These are phyloP conservation scores for Hebeloma cylindrosporum DNA, from an alignment of 768 basidiomycete genomes.

Conservation along the genomic window DNA sequence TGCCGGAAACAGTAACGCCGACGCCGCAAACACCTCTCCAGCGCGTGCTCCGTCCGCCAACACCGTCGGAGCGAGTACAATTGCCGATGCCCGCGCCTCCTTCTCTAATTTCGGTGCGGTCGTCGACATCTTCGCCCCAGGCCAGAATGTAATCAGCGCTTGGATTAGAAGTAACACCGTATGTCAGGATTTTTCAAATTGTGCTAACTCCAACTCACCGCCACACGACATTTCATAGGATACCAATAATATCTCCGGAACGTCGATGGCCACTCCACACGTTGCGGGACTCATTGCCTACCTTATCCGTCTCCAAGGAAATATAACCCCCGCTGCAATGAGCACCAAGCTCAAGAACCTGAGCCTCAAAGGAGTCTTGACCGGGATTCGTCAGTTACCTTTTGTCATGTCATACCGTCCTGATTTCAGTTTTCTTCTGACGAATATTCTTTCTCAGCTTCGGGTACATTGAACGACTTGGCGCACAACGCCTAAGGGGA, in stretches of 20 bases:
- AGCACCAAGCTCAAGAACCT: constrained; percentile 22
- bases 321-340: constrained; percentile 29
- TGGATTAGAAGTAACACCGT: too few species aligned
- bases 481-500: too few species aligned
- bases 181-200: too few species aligned
- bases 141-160: not conserved
- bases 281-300: constrained; percentile 38
- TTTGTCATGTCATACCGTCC: too few species aligned
- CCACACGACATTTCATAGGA: too few species aligned
- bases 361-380: constrained; percentile 23
- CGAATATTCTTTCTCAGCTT: too few species aligned
- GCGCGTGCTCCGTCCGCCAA: constrained; percentile 29
- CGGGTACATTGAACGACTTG: too few species aligned
- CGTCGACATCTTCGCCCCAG: constrained; percentile 37
- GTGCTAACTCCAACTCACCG: too few species aligned
- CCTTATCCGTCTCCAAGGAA: constrained; percentile 30
- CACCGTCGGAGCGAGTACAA: constrained; percentile 33
- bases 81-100: constrained; percentile 25
- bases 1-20: constrained; percentile 29
- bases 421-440: too few species aligned
- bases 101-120: constrained; percentile 35
- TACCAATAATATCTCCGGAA: constrained; percentile 26
- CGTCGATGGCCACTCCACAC: constrained; percentile 37
- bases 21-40: constrained; percentile 27
- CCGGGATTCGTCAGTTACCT: constrained; percentile 28